A percentile compares a stretch with the other conserved stretches of the same genome.
Evolutionary conservation across 2,329 filamentous ascomycete genomes (phyloP).

Genomic region (Phialemonium atrogriseum): DNA sequence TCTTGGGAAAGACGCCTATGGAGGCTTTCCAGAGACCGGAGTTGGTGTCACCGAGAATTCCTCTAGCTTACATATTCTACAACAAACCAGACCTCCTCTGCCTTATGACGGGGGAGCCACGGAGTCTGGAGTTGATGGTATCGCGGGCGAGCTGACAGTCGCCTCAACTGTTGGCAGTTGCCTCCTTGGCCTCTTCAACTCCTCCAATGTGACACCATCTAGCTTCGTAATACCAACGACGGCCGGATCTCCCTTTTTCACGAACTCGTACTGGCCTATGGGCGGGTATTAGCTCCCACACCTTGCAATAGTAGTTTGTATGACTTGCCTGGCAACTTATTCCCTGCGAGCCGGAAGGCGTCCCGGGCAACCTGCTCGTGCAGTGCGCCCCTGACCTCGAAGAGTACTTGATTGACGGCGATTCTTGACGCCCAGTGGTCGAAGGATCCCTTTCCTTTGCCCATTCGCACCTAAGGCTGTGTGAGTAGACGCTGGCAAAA

Average conservation of each 20-base stretch:
- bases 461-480: constrained; percentile 71
- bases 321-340: constrained; percentile 80
- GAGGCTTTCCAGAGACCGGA: too few species aligned
- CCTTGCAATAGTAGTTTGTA: constrained; percentile 1
- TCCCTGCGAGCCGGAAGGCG: constrained; percentile 86
- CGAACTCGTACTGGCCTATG: constrained; percentile 79
- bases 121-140: too few species aligned
- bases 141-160: too few species aligned
- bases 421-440: constrained; percentile 93
- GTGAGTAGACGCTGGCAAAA: background rate
- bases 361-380: constrained; percentile 94
- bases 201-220: constrained; percentile 73
- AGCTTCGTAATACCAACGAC: constrained; percentile 91
- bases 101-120: too few species aligned
- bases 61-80: too few species aligned
- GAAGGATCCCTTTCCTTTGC: constrained; percentile 96
- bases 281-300: background rate
- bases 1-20: too few species aligned
- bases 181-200: constrained; percentile 72
- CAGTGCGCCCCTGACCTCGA: constrained; percentile 83
- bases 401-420: constrained; percentile 82
- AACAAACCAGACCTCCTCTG: too few species aligned
- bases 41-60: too few species aligned
- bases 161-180: constrained; percentile 42
- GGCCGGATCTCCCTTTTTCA: constrained; percentile 82